These are phyloP conservation scores for Paracoccidioides brasiliensis DNA, from an alignment of 2,329 filamentous ascomycete genomes.

Conservation along the genomic window DNA sequence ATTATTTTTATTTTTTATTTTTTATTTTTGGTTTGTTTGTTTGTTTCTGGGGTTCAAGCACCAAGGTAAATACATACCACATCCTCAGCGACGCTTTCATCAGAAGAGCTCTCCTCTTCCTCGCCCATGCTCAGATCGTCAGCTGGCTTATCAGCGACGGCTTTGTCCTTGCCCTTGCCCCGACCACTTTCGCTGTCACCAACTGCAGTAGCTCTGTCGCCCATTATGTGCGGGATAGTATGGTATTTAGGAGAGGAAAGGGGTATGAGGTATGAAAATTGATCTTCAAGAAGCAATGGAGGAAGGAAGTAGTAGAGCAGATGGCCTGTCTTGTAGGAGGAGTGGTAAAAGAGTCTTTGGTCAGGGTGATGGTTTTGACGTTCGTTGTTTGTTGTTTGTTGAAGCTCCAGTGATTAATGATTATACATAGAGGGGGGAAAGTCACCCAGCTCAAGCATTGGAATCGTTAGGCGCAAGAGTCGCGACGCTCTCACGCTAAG, in stretches of 20 bases:
- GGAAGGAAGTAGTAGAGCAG: not conserved
- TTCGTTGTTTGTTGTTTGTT: too few relatives aligned
- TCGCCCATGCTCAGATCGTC: conserved; percentile 60
- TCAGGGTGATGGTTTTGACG: too few relatives aligned
- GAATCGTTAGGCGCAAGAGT: too few relatives aligned
- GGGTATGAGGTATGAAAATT: conserved; percentile 3
- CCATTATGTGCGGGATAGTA: not conserved
- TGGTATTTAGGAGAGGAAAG: not conserved
- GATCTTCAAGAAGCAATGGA: conserved; percentile 9
- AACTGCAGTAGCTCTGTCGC: not conserved
- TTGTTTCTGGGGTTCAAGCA: too few relatives aligned
- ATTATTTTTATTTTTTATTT: not conserved
- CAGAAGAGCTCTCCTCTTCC: conserved; percentile 54
- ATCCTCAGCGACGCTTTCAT: conserved; percentile 50
- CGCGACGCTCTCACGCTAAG: too few relatives aligned
- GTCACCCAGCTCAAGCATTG: too few relatives aligned
- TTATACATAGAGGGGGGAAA: too few relatives aligned
- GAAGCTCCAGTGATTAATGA: too few relatives aligned
- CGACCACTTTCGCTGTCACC: conserved; percentile 24
- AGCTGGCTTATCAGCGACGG: conserved; percentile 37
- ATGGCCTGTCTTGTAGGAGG: too few relatives aligned
- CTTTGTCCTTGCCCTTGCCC: conserved; percentile 84
- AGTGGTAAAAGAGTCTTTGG: too few relatives aligned
- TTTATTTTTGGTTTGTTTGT: too few relatives aligned
- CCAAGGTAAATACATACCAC: conserved; percentile 18